Evolutionary conservation across 2,329 filamentous ascomycete genomes (phyloP), one percentile per base, ranked within the genome.

Genomic region (Trichoderma arundinaceum): DNA sequence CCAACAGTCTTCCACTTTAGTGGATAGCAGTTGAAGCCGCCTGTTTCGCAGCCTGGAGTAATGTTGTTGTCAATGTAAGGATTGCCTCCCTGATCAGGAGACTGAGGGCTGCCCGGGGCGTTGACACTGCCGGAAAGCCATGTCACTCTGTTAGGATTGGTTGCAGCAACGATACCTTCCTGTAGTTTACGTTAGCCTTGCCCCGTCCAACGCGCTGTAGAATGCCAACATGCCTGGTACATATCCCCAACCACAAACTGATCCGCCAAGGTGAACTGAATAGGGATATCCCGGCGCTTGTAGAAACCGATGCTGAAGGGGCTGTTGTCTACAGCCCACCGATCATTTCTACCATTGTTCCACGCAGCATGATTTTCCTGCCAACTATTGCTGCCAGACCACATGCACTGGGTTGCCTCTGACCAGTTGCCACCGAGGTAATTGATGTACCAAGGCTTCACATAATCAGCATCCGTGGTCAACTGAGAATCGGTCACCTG

Each of bases 371-470:
- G 84, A 66, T 85, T 86, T 2, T 79, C 77, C 38, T 76, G 66
- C 77, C 84, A 87, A 19, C 80, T 80, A 67, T 87, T 86, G 67
- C 75, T 76, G 6, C 84, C 84, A 7, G 82, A 81, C 4, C 75
- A 67, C 77, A 84, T 84, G 71, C 84, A 86, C 69, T 86, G 84
- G 5, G 83, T 85, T 0, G 83, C 81, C 39, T 84, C 76, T 6
- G 74, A 68, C 75, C 78, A 85, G 44, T 78, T 74, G n/a, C 81
- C 82, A 2, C 83, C 83, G 6, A 81, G 76, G 68, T 86, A 84
- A 69, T 85, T 85, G 19, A 87, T 74, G 68, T 86, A 82, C 81
- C 81, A 86, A 0, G 84, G 84, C 12, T 83, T 77, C 12, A 86
- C 75, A 15, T 77, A 77, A 4, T 79, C 74, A 1, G 81, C 74